A percentile compares a stretch with the other conserved stretches of the same genome.
Conservation (phyloP, 441 rosid genomes). For the Monsonia emarginata region DNA sequence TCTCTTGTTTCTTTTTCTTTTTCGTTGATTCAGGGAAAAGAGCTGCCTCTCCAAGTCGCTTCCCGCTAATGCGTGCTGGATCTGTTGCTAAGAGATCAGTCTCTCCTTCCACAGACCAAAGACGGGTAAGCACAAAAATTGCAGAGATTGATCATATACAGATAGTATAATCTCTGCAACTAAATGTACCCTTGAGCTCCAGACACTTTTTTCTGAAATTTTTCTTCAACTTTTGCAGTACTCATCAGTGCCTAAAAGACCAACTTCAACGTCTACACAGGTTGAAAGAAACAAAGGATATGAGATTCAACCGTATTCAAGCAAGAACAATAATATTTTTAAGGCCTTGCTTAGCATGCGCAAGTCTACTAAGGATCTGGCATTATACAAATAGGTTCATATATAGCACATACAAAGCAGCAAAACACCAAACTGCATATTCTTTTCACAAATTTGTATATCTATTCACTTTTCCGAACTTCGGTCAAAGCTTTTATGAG, state of each 20-base stretch:
- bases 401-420: no score
- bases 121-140: conserved; percentile 26
- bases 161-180: no score
- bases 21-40: conserved; percentile 31
- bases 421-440: no score
- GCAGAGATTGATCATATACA: neutral
- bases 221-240: conserved; percentile 22
- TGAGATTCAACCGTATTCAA: conserved; percentile 34
- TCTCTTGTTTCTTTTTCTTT: neutral
- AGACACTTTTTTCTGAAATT: no score
- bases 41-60: conserved; percentile 41
- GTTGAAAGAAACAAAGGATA: conserved; percentile 28
- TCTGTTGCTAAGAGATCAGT: conserved; percentile 47
- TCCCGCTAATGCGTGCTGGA: conserved; percentile 37
- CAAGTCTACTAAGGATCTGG: conserved; percentile 37
- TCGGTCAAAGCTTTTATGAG: no score
- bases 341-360: conserved; percentile 70
- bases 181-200: no score
- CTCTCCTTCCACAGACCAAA: conserved; percentile 24
- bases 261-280: conserved; percentile 32
- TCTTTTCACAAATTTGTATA: no score
- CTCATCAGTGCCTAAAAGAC: conserved; percentile 44
- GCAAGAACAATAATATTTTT: conserved; percentile 45
- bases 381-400: conserved; percentile 31
- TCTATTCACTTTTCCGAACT: no score